Conservation (phyloP, 2,329 filamentous ascomycete species). For the Neofusicoccum ribis region DNA sequence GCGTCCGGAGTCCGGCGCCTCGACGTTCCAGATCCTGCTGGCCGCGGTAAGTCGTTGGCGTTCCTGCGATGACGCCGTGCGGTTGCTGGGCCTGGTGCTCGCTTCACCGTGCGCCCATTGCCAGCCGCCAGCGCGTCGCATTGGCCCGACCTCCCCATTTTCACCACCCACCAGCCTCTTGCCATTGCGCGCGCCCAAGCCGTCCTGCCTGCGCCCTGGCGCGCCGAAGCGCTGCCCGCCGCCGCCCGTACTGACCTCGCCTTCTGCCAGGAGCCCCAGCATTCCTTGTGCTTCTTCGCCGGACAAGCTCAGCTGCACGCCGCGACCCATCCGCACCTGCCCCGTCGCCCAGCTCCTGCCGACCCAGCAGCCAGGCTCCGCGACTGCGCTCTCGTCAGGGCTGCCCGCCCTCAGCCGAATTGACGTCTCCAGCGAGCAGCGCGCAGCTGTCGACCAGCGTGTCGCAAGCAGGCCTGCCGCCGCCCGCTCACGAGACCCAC, state of each 20-base stretch:
- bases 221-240: background rate
- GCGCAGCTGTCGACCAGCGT: constrained; percentile 27
- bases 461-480: constrained; percentile 26
- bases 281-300: constrained; percentile 12
- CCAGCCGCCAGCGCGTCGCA: constrained; percentile 12
- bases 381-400: background rate
- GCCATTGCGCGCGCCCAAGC: constrained; percentile 13
- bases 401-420: constrained; percentile 10
- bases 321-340: background rate
- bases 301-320: constrained; percentile 15
- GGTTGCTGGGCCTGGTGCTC: background rate
- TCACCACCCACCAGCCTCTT: constrained; percentile 19
- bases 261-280: constrained; percentile 10
- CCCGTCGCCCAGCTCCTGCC: background rate
- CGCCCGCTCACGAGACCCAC: constrained; percentile 40
- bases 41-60: constrained; percentile 9
- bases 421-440: constrained; percentile 17
- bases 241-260: background rate
- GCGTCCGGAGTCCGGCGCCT: constrained; percentile 4
- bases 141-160: constrained; percentile 20
- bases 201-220: constrained; percentile 12
- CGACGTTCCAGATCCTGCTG: background rate
- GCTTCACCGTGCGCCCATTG: constrained; percentile 17
- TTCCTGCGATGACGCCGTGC: background rate
- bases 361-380: constrained; percentile 3